Percentiles rank a stretch among this genome's conserved stretches.
Evolutionary conservation across 75 land plant genomes (phyloP).

Genomic region (Sequoiadendron giganteum): DNA sequence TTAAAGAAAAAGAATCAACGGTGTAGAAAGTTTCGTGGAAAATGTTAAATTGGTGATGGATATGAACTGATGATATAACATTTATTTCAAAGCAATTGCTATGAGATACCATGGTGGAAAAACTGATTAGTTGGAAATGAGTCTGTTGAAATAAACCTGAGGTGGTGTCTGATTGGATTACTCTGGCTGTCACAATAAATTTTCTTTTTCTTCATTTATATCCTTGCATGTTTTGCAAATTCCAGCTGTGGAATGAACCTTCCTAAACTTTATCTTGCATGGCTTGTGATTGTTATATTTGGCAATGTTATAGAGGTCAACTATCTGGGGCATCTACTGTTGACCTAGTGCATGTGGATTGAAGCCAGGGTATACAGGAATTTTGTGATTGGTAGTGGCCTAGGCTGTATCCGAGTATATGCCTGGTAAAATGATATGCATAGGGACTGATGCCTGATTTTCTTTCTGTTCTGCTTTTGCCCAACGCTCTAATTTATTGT

Average conservation of each 20-base stretch:
- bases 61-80: neutral
- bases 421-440: neutral
- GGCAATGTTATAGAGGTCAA: neutral
- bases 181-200: neutral
- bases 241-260: neutral
- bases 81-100: neutral
- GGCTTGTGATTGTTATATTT: neutral
- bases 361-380: neutral
- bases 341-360: neutral
- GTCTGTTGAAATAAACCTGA: neutral
- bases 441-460: neutral
- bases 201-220: neutral
- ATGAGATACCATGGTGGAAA: neutral
- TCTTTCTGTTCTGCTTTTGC: neutral
- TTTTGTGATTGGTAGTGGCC: neutral
- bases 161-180: neutral
- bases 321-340: neutral
- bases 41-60: neutral
- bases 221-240: neutral
- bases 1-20: slow-evolving; percentile 1
- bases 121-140: slow-evolving; percentile 3
- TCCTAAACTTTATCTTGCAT: neutral
- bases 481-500: neutral
- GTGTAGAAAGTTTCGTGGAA: neutral
- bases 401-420: neutral